A percentile compares a stretch with the other conserved stretches of the same genome.
Evolutionary conservation across 768 basidiomycete species (phyloP).

Genomic region (Pulveroboletus sp.): DNA sequence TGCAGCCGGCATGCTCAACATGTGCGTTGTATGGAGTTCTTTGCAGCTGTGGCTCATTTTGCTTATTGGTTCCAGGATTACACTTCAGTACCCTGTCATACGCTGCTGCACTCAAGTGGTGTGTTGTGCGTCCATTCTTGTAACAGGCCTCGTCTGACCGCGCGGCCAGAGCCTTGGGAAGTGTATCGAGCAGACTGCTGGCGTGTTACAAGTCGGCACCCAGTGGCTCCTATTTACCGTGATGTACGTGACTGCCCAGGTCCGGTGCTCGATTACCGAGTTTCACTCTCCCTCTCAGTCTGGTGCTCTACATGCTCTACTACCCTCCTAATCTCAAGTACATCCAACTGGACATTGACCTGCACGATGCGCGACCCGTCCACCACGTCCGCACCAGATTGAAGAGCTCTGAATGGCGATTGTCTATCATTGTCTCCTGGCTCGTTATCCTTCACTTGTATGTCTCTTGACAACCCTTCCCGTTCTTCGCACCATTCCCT

Average conservation of each 20-base stretch:
- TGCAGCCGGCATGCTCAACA: constrained; percentile 79
- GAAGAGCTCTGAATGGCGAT: constrained; percentile 66
- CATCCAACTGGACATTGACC: constrained; percentile 38
- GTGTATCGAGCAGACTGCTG: constrained; percentile 78
- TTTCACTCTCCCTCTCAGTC: constrained; percentile 38
- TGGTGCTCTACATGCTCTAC: constrained; percentile 88
- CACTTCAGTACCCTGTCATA: constrained; percentile 79
- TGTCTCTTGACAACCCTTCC: constrained; percentile 21
- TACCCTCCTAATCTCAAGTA: constrained; percentile 85
- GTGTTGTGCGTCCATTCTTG: constrained; percentile 25
- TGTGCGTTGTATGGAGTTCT: constrained; percentile 39
- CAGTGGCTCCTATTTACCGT: constrained; percentile 84
- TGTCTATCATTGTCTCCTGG: constrained; percentile 74
- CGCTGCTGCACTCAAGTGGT: constrained; percentile 78
- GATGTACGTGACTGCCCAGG: constrained; percentile 52
- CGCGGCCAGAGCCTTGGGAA: constrained; percentile 52
- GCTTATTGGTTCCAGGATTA: constrained; percentile 46
- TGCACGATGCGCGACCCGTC: constrained; percentile 39
- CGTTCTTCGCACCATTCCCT: background rate
- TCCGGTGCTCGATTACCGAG: background rate
- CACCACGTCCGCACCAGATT: constrained; percentile 43
- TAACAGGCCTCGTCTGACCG: background rate
- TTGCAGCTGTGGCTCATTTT: background rate
- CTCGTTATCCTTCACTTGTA: constrained; percentile 71
- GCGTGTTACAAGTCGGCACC: constrained; percentile 72